Conservation (phyloP, 2,329 filamentous ascomycete species). For the Dactylellina cionopaga region DNA sequence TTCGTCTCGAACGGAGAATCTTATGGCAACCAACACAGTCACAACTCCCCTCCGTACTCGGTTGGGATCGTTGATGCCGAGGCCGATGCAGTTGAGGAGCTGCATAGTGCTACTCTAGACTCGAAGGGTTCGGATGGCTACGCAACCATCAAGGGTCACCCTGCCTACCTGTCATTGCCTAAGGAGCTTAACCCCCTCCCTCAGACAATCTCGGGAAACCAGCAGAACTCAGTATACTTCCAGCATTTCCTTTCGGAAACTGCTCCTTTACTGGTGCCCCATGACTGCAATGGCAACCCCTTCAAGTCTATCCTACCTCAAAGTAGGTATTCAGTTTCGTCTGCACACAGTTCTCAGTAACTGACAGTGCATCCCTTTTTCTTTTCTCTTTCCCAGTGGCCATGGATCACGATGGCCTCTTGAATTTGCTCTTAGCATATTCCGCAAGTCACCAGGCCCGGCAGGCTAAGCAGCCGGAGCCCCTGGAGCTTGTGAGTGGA, state of each 20-base stretch:
- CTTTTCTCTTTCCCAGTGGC: too few relatives aligned
- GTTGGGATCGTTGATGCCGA: slow-evolving; percentile 48
- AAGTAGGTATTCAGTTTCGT: slow-evolving; percentile 64
- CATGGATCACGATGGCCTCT: slow-evolving; percentile 73
- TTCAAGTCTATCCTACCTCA: slow-evolving; percentile 71
- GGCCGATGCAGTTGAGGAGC: slow-evolving; percentile 50
- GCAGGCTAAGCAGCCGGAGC: slow-evolving; percentile 77
- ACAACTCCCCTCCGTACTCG: slow-evolving; percentile 33
- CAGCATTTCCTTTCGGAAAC: slow-evolving; percentile 82
- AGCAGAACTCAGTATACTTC: slow-evolving; percentile 81
- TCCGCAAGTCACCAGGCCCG: slow-evolving; percentile 84
- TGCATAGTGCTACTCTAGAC: slow-evolving; percentile 46
- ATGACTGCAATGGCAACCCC: slow-evolving; percentile 71
- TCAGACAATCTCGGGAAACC: slow-evolving; percentile 71
- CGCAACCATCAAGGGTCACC: slow-evolving; percentile 54
- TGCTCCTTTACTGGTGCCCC: slow-evolving; percentile 72
- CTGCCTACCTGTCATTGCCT: slow-evolving; percentile 64
- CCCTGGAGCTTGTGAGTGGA: slow-evolving; percentile 77
- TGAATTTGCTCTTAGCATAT: slow-evolving; percentile 81
- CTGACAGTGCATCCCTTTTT: slow-evolving; percentile 61
- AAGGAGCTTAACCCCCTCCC: slow-evolving; percentile 69
- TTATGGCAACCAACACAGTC: slow-evolving; percentile 61
- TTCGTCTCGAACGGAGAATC: slow-evolving; percentile 19
- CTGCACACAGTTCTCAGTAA: slow-evolving; percentile 51
- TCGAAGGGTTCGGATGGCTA: slow-evolving; percentile 40